Conservation (phyloP, 495 filamentous ascomycete species). For the Margaritispora aquatica region DNA sequence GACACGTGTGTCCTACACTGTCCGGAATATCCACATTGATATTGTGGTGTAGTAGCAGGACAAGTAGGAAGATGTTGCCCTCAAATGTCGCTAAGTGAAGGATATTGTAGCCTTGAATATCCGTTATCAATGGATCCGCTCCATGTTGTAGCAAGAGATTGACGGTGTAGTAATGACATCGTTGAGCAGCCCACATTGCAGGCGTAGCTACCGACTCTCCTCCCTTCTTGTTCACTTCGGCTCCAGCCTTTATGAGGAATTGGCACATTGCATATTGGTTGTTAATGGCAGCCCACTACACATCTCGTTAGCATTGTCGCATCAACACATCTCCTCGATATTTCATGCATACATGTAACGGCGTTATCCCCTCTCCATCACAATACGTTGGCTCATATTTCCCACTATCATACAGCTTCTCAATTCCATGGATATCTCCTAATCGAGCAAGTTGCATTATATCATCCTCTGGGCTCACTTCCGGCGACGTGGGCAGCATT, state of each 20-base stretch:
- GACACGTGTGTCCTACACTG: constrained; percentile 77
- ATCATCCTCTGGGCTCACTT: constrained; percentile 58
- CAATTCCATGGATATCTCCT: constrained; percentile 80
- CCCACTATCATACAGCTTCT: constrained; percentile 77
- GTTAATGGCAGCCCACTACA: constrained; percentile 98
- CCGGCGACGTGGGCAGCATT: constrained; percentile 39
- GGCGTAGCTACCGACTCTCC: constrained; percentile 91
- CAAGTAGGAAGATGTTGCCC: constrained; percentile 89
- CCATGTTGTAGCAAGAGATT: constrained; percentile 76
- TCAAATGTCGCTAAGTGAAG: constrained; percentile 95
- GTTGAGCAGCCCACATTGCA: constrained; percentile 93
- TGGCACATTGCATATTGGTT: constrained; percentile 96
- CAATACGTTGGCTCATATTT: constrained; percentile 73
- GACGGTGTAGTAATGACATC: constrained; percentile 79
- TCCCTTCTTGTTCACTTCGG: constrained; percentile 89
- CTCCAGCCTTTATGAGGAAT: constrained; percentile 83
- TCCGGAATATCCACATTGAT: constrained; percentile 89
- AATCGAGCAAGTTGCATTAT: constrained; percentile 92
- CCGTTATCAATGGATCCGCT: constrained; percentile 81
- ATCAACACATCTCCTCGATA: constrained; percentile 5
- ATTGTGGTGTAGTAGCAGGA: constrained; percentile 80
- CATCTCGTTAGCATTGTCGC: constrained; percentile 6
- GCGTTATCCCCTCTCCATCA: constrained; percentile 90
- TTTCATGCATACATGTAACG: constrained; percentile 69
- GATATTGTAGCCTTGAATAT: constrained; percentile 93